phyloP scores from a whole-genome alignment of 345 rosid species.

The Gossypium sturtianum region DNA sequence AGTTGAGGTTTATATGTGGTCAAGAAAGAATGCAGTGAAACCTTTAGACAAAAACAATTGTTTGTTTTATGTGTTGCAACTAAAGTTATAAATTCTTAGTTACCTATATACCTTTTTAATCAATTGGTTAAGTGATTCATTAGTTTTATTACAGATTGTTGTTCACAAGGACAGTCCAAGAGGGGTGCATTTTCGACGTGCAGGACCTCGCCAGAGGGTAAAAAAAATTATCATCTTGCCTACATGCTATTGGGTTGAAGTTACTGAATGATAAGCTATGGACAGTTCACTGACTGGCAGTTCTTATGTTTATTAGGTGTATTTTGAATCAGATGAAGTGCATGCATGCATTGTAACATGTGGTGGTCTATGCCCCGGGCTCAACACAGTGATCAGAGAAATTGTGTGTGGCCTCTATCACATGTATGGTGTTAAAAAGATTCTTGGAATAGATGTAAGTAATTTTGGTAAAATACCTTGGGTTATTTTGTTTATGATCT shows the following conservation, averaged over 20 bases:
- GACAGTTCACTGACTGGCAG: not conserved
- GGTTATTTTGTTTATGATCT: not conserved
- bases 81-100: not conserved
- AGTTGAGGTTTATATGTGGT: not conserved
- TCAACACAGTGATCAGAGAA: slow-evolving; percentile 92
- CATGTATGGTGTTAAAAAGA: slow-evolving; percentile 75
- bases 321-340: slow-evolving; percentile 70
- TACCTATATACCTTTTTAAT: not conserved
- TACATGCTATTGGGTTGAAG: not conserved
- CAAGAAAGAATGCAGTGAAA: not conserved
- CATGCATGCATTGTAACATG: slow-evolving; percentile 90
- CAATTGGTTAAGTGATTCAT: not conserved
- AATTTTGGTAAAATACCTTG: not conserved
- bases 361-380: slow-evolving; percentile 94
- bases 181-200: slow-evolving; percentile 87
- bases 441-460: slow-evolving; percentile 84
- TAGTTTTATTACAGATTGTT: slow-evolving; percentile 42
- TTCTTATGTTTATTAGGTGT: slow-evolving; percentile 40
- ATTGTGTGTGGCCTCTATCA: slow-evolving; percentile 70
- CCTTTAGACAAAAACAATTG: not conserved
- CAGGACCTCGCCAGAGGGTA: slow-evolving; percentile 94
- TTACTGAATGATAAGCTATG: not conserved
- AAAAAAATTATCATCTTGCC: slow-evolving; percentile 10
- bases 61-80: not conserved
- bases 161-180: slow-evolving; percentile 74